phyloP scores from a whole-genome alignment of 2,329 filamentous ascomycete species.

The Dothideomycetidae sp. region DNA sequence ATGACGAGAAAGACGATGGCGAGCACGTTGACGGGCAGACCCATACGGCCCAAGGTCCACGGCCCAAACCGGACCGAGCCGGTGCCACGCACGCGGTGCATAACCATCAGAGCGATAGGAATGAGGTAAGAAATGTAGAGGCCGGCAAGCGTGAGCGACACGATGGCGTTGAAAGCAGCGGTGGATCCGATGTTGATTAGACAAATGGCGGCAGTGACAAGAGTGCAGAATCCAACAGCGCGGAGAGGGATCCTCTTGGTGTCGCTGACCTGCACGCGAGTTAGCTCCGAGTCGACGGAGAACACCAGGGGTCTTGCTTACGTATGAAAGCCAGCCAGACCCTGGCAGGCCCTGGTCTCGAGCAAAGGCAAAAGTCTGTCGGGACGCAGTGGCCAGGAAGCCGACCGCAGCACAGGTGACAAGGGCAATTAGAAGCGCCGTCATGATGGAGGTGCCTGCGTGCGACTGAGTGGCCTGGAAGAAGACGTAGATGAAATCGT shows the following conservation, averaged over 20 bases:
- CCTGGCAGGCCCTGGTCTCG: slow-evolving; percentile 29
- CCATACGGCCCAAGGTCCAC: slow-evolving; percentile 20
- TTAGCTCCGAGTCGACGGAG: background rate
- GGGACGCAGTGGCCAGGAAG: slow-evolving; percentile 27
- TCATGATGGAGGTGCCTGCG: slow-evolving; percentile 33
- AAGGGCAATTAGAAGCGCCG: slow-evolving; percentile 30
- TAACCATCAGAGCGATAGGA: slow-evolving; percentile 17
- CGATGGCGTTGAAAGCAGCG: slow-evolving; percentile 39
- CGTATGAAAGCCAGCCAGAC: slow-evolving; percentile 19
- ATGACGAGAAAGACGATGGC: slow-evolving; percentile 12
- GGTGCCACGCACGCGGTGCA: slow-evolving; percentile 20
- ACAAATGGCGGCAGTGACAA: slow-evolving; percentile 26
- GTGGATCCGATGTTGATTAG: slow-evolving; percentile 40
- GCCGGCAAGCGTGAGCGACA: slow-evolving; percentile 37
- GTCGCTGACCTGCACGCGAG: background rate
- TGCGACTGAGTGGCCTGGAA: slow-evolving; percentile 30
- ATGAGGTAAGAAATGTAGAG: slow-evolving; percentile 40
- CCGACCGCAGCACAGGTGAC: slow-evolving; percentile 28
- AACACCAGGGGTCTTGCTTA: slow-evolving; percentile 13
- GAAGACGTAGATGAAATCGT: slow-evolving; percentile 39
- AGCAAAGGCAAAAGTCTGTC: slow-evolving; percentile 31
- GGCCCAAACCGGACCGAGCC: slow-evolving; percentile 20
- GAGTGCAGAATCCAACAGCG: slow-evolving; percentile 18
- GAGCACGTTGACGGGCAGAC: slow-evolving; percentile 1
- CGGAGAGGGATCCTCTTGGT: slow-evolving; percentile 7